Base-by-base conservation (phyloP, 352 stramenopile genomes). In the Globisporangium spinosum region DNA sequence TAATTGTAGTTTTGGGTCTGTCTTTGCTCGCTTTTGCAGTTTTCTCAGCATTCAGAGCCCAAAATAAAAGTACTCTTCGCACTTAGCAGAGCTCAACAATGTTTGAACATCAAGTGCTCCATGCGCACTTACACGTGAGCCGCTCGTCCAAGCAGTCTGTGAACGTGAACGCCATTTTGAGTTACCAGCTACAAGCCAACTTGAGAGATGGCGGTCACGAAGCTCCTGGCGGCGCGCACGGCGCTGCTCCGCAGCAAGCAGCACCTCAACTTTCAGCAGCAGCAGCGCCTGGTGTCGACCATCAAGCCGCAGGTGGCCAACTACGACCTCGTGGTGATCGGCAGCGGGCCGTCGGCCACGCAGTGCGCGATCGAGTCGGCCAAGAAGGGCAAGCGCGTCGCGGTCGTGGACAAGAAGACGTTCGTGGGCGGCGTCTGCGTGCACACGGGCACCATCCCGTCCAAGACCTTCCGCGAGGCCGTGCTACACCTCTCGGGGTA, bases 391-490 rank as follows among this genome's bases (percentile, higher is more conserved):
- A 93, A 94, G 72, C 73, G 72, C 65, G 87, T 95, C 22, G 87
- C 85, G 5, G 76, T 95, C 40, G 81, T 95, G 49, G 87, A 95
- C 83, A 91, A 89, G 71, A 74, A 75, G 51, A 67, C 65, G 27
- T 70, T 66, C 7, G 70, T 92, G 25, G 87, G 87, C 57, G 87
- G 87, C 64, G 87, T 95, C 35, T 95, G 87, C 62, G 87, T 93
- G 38, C 87, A 95, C 76, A 94, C 87, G 40, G 87, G 87, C 61
- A 95, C 87, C 1, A 94, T 95, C 74, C 87, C 87, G 60, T 93
- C 85, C 75, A 95, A 95, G 73, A 97, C 90, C 7, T 97, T 97
- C 73, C 89, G 90, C 23, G 90, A 97, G 72, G 90, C 90, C 23
- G 87, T 97, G 65, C 72, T 97, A 34, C 89, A 97, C 63, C 78